A percentile compares a stretch with the other conserved stretches of the same genome.
Conservation (phyloP, 1,284 basidiomycete genomes). For the Pseudozyma sp. region DNA sequence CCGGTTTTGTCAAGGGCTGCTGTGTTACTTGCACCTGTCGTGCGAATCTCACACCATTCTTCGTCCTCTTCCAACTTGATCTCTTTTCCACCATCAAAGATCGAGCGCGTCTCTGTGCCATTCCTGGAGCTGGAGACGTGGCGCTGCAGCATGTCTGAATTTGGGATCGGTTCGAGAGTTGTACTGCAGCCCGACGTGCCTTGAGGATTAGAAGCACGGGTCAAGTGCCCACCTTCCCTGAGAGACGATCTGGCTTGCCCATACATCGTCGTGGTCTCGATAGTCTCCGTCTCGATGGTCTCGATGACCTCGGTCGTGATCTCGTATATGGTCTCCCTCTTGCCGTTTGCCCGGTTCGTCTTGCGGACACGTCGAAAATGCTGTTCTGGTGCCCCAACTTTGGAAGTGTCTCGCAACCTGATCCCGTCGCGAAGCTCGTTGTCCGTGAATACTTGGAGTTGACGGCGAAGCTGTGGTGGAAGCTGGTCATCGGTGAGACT, state of each 20-base stretch:
- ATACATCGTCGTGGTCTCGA: constrained; percentile 59
- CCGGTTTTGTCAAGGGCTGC: neutral
- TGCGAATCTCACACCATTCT: constrained; percentile 51
- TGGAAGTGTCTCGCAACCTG: constrained; percentile 23
- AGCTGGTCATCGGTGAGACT: constrained; percentile 48
- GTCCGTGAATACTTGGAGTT: constrained; percentile 30
- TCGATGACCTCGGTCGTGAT: constrained; percentile 70
- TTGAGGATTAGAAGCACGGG: neutral
- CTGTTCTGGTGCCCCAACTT: constrained; percentile 18
- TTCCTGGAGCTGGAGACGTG: constrained; percentile 42
- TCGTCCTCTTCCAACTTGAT: constrained; percentile 46
- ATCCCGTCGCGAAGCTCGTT: constrained; percentile 43
- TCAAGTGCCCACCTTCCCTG: neutral
- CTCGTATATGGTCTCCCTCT: constrained; percentile 68
- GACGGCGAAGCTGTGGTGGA: constrained; percentile 40
- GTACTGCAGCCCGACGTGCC: neutral
- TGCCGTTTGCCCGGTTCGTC: constrained; percentile 46
- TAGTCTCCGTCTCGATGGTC: constrained; percentile 51
- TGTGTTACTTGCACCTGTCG: constrained; percentile 13
- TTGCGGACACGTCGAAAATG: constrained; percentile 47
- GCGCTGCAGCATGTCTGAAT: constrained; percentile 18
- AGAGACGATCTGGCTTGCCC: constrained; percentile 22
- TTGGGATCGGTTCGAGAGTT: neutral
- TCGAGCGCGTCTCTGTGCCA: constrained; percentile 40
- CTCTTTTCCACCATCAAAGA: constrained; percentile 43